A percentile compares a stretch with the other conserved stretches of the same genome.
Evolutionary conservation across 768 basidiomycete species (phyloP).

Genomic region (Chalciporus piperatus): DNA sequence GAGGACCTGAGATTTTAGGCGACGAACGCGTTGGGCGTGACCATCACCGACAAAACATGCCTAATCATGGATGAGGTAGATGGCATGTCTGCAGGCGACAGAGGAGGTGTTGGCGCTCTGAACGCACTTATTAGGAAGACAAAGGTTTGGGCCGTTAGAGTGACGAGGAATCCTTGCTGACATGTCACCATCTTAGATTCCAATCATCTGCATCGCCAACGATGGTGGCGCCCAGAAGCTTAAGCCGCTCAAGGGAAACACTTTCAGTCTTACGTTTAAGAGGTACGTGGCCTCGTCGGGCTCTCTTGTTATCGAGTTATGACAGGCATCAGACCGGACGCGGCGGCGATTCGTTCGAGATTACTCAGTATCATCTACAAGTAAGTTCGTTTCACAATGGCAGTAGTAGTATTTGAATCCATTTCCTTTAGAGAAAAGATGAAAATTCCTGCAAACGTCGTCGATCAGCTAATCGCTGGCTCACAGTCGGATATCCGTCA

Average conservation of each 20-base stretch:
- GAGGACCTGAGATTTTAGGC: conserved; percentile 30
- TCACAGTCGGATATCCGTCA: conserved; percentile 96
- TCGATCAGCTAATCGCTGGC: conserved; percentile 88
- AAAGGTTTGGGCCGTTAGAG: conserved; percentile 46
- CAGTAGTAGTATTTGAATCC: neutral
- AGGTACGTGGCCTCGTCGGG: conserved; percentile 46
- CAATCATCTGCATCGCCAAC: conserved; percentile 97
- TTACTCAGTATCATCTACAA: conserved; percentile 88
- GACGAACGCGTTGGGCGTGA: conserved; percentile 67
- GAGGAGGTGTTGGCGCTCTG: conserved; percentile 93
- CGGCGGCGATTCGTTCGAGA: conserved; percentile 73
- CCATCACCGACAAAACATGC: conserved; percentile 76
- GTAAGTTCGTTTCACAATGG: conserved; percentile 41
- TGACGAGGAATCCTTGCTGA: too few species aligned
- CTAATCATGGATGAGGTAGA: conserved; percentile 99
- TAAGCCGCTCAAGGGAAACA: conserved; percentile 74
- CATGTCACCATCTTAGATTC: conserved; percentile 53
- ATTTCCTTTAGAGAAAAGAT: conserved; percentile 71
- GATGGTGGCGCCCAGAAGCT: conserved; percentile 86
- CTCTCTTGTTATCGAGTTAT: neutral
- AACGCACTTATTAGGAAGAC: conserved; percentile 92
- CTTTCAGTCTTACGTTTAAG: conserved; percentile 73
- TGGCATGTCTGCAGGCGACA: conserved; percentile 97
- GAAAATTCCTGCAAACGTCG: conserved; percentile 85
- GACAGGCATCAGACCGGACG: conserved; percentile 60